A percentile compares a stretch with the other conserved stretches of the same genome.
Conservation (phyloP, 1,284 basidiomycete genomes). For the Leccinum solheimii region DNA sequence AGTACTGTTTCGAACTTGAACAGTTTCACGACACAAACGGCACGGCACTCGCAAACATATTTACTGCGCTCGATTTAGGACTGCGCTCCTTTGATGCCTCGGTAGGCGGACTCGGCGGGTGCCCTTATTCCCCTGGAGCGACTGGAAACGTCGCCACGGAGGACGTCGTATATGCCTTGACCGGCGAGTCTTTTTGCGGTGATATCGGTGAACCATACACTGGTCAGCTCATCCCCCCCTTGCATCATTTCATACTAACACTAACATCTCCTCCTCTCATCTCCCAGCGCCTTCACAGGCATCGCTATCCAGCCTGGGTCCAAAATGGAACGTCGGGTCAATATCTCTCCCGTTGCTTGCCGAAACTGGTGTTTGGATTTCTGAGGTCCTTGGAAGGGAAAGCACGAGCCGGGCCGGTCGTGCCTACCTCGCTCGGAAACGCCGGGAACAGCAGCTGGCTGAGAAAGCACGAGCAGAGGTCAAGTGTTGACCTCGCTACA, state of each 20-base stretch:
- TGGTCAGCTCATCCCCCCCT: slow-evolving; percentile 13
- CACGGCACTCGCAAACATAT: too few relatives aligned
- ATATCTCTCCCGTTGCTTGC: slow-evolving; percentile 69
- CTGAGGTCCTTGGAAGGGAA: slow-evolving; percentile 62
- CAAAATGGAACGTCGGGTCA: slow-evolving; percentile 62
- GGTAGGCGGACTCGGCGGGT: too few relatives aligned
- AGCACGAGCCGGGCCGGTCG: slow-evolving; percentile 74
- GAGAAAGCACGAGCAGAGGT: slow-evolving; percentile 21
- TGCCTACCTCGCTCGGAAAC: slow-evolving; percentile 65
- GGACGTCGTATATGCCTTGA: too few relatives aligned
- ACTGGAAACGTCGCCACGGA: too few relatives aligned
- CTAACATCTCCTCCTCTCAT: not conserved
- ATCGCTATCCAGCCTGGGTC: not conserved
- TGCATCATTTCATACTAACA: not conserved
- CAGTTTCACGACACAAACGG: too few relatives aligned
- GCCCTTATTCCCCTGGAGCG: too few relatives aligned
- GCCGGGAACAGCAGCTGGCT: slow-evolving; percentile 35
- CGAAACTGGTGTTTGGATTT: slow-evolving; percentile 63
- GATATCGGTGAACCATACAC: slow-evolving; percentile 23
- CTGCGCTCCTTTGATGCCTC: too few relatives aligned
- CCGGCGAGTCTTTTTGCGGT: slow-evolving; percentile 16
- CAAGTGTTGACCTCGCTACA: slow-evolving; percentile 9
- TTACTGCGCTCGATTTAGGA: too few relatives aligned
- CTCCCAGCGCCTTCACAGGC: slow-evolving; percentile 6
- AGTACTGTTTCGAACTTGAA: slow-evolving; percentile 13